Evolutionary conservation across 2,329 filamentous ascomycete species (phyloP), one percentile per base, ranked within the genome.

Genomic region (Nectriaceae sp.): DNA sequence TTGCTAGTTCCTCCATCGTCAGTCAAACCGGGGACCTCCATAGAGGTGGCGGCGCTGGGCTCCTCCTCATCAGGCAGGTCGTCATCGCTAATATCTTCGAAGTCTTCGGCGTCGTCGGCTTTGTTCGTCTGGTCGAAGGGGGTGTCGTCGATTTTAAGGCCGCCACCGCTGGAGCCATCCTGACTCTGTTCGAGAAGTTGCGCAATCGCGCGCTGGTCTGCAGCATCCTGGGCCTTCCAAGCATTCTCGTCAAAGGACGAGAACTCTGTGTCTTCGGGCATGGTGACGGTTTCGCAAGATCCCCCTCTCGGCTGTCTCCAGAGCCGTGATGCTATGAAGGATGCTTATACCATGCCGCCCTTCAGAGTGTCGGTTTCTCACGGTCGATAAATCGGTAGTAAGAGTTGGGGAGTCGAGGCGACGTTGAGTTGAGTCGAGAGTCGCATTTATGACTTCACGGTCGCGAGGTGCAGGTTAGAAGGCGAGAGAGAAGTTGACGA

Each of bases 91-190:
- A 97, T 92, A 64, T 96, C 90, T 65, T 89, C 90, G 61, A 79
- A 99, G 65, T 99, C 94, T 53, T 94, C 74, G 35, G 94, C 94
- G 71, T 97, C 89, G 51, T 91, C 91, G 46, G 91, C 93, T 70
- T 99, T 99, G 67, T 90, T 88, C 5, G 77, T 76, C 55, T 84
- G 77, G 55, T 85, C 84, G 54, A 86, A 80, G 20, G 76, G 68
- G 11, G 62, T 66, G 40, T 70, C 68, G 51, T 77, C 70, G 49
- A 83, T 64, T 42, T 73, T 70, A 4, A 75, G 63, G 8, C 68
- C 69, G 11, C 73, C 62, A 18, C 62, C 69, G 15, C 61, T 68
- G 11, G 60, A 63, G 24, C 68, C 68, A 47, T 72, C 67, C 50
- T 75, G 69, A 33, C 69, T 70, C 42, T 73, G 67, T 21, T 69